Conservation (phyloP, 257 asterid genomes). For the Eucommia ulmoides region DNA sequence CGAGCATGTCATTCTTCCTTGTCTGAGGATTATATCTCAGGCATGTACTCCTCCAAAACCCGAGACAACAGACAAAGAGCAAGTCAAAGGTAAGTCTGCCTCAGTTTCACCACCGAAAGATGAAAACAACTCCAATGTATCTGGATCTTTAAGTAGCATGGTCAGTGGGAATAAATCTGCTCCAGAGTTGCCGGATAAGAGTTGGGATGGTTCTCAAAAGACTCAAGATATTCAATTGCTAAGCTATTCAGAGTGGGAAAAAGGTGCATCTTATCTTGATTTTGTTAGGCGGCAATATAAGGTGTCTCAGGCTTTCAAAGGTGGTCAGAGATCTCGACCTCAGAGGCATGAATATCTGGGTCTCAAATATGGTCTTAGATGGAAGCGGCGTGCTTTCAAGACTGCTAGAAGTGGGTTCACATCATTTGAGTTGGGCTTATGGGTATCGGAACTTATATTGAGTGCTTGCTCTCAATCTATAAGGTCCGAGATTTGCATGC, state of each 20-base stretch:
- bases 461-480: slow-evolving; percentile 98
- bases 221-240: slow-evolving; percentile 72
- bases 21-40: slow-evolving; percentile 85
- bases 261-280: slow-evolving; percentile 96
- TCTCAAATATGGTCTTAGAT: slow-evolving; percentile 82
- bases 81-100: slow-evolving; percentile 43
- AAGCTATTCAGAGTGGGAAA: slow-evolving; percentile 98
- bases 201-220: slow-evolving; percentile 70
- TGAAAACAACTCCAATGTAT: slow-evolving; percentile 35
- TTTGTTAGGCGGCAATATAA: slow-evolving; percentile 95
- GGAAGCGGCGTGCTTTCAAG: slow-evolving; percentile 80
- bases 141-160: slow-evolving; percentile 41
- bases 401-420: slow-evolving; percentile 53
- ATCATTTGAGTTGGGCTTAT: slow-evolving; percentile 91
- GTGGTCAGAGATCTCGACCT: slow-evolving; percentile 72
- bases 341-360: slow-evolving; percentile 74
- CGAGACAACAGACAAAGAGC: slow-evolving; percentile 74
- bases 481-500: slow-evolving; percentile 96
- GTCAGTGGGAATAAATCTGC: slow-evolving; percentile 38
- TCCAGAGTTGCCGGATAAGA: slow-evolving; percentile 49
- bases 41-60: slow-evolving; percentile 99
- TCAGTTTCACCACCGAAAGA: slow-evolving; percentile 45
- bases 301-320: slow-evolving; percentile 67
- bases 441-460: slow-evolving; percentile 97
- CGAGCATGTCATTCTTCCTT: slow-evolving; percentile 92